Evolutionary conservation across 2,329 filamentous ascomycete genomes (phyloP).

Genomic region (Neocucurbitaria cava): DNA sequence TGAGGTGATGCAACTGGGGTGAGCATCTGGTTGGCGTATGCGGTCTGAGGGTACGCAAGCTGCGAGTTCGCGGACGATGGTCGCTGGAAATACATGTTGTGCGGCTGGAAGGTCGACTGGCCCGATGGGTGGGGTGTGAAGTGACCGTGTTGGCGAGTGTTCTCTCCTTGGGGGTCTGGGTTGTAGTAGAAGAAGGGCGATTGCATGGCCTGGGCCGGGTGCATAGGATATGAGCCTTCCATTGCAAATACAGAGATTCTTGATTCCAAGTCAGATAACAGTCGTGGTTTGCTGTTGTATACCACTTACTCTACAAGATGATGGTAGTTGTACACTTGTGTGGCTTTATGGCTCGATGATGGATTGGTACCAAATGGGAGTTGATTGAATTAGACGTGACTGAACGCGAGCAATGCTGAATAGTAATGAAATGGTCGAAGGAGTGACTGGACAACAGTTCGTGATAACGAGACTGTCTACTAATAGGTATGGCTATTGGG

Average conservation of each 20-base stretch:
- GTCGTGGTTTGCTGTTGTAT: constrained; percentile 23
- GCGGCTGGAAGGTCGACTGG: constrained; percentile 49
- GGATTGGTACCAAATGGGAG: constrained; percentile 14
- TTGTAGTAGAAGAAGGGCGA: constrained; percentile 88
- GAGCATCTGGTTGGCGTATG: constrained; percentile 67
- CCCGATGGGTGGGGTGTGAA: constrained; percentile 66
- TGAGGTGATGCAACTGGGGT: constrained; percentile 80
- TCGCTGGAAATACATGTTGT: constrained; percentile 56
- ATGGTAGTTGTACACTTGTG: constrained; percentile 14
- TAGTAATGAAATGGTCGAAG: constrained; percentile 36
- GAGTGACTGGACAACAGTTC: constrained; percentile 52
- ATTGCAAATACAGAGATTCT: constrained; percentile 56
- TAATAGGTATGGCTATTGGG: constrained; percentile 42
- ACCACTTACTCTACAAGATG: constrained; percentile 27
- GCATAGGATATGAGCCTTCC: constrained; percentile 67
- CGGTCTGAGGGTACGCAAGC: constrained; percentile 56
- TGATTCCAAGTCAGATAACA: neutral
- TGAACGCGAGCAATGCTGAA: constrained; percentile 27
- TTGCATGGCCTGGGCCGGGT: constrained; percentile 66
- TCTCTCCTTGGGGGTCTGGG: constrained; percentile 74
- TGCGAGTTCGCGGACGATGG: constrained; percentile 71
- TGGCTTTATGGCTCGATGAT: constrained; percentile 10
- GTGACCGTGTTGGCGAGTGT: constrained; percentile 72
- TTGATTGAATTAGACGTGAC: constrained; percentile 36
- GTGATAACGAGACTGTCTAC: constrained; percentile 50